Base-by-base conservation (phyloP, 257 asterid species). In the Solanum neorickii region DNA sequence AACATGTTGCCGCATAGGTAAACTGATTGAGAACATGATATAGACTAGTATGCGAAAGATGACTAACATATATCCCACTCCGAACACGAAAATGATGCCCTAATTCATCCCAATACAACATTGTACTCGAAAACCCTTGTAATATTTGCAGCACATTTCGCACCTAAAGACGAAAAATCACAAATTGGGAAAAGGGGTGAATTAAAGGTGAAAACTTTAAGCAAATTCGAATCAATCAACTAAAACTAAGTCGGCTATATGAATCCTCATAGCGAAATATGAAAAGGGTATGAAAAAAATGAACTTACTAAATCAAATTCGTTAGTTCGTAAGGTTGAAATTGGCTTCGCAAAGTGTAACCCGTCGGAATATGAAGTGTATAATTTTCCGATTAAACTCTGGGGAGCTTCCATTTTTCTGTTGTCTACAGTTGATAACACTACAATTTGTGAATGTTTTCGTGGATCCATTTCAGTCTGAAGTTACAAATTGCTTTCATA, bases 41-140 rank as follows among this genome's bases (percentile, higher is more conserved):
- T 92, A 97, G 95, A 91, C 98, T 95, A 47, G 94, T 92, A 89
- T 89, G 96, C 18, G 99, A 95, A 87, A 95, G 96, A 93, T 97
- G 99, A 75, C 93, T 86, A 68, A 95, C 96, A 87, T 90, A 93
- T 84, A 95, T 92, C 92, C 98, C 98, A 21, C 82, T 91, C 87
- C 91, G 92, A 86, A 91, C 89, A 83, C 88, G 90, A 91, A 94
- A 97, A 44, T 89, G 33, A 59, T 90, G 92, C 41, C 87, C 91
- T 9, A 49, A 77, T n/a, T 86, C 89, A 56, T 97, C 95, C 99
- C 99, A 97, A 87, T 87, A 88, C 86, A 95, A 94, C 68, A 95
- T 74, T 37, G 91, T 90, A 89, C 96, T 92, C 41, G 99, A 91
- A 25, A 93, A 90, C 82, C 99, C 99, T 90, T 97, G 99, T 82